Percentiles rank a stretch among this genome's conserved stretches.
Evolutionary conservation across 2,329 filamentous ascomycete species (phyloP).

Genomic region (Colletotrichum plurivorum): DNA sequence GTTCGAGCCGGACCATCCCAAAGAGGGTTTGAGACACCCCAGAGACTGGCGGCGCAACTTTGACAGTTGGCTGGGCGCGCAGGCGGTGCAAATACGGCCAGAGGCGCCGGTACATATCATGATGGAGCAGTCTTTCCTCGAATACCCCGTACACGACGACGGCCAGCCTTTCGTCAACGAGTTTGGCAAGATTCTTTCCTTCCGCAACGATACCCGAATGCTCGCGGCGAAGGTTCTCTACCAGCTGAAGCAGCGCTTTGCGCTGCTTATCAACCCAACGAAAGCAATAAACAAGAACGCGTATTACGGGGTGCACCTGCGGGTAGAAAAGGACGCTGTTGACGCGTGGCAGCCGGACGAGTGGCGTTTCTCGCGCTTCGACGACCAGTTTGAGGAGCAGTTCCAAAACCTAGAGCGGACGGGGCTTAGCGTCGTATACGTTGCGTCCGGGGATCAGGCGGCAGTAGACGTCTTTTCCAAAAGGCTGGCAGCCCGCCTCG

Average conservation of each 20-base stretch:
- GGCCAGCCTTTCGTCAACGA: slow-evolving; percentile 50
- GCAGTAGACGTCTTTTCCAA: slow-evolving; percentile 47
- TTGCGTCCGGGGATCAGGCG: slow-evolving; percentile 47
- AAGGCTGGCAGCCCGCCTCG: slow-evolving; percentile 28
- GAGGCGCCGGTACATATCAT: slow-evolving; percentile 46
- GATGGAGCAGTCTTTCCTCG: slow-evolving; percentile 52
- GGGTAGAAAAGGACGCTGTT: slow-evolving; percentile 50
- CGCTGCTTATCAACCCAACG: slow-evolving; percentile 44
- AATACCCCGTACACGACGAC: slow-evolving; percentile 54
- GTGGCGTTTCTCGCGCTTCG: slow-evolving; percentile 49
- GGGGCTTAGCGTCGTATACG: slow-evolving; percentile 47
- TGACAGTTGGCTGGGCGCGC: slow-evolving; percentile 47
- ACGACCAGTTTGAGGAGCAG: slow-evolving; percentile 50
- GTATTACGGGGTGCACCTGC: slow-evolving; percentile 50
- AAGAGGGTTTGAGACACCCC: slow-evolving; percentile 43
- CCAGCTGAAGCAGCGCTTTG: slow-evolving; percentile 42
- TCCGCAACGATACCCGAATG: slow-evolving; percentile 48
- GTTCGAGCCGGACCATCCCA: slow-evolving; percentile 49
- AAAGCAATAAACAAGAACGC: slow-evolving; percentile 44
- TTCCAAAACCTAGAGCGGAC: slow-evolving; percentile 45
- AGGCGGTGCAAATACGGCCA: slow-evolving; percentile 29
- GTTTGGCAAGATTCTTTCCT: slow-evolving; percentile 52
- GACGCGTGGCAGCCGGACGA: slow-evolving; percentile 48
- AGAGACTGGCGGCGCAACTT: slow-evolving; percentile 47
- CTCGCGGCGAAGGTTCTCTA: slow-evolving; percentile 48